A percentile compares a stretch with the other conserved stretches of the same genome.
These are phyloP conservation scores for Sclerotinia spermophila DNA, from an alignment of 2,329 filamentous ascomycete genomes.

Conservation along the genomic window DNA sequence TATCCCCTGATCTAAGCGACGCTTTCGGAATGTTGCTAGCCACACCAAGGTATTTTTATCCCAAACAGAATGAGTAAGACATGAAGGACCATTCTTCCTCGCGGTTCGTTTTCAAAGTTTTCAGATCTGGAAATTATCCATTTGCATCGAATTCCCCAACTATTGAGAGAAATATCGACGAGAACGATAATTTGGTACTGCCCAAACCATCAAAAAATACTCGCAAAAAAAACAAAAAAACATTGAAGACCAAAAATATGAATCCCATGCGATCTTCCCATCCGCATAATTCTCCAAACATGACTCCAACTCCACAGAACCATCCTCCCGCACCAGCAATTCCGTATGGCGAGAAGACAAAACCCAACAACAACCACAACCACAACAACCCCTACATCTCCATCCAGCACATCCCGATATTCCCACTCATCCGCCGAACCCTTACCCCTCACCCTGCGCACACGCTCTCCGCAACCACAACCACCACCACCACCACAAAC, in stretches of 20 bases:
- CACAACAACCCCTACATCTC: background rate
- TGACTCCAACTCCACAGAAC: background rate
- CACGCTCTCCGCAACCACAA: too few species aligned
- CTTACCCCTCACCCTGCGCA: background rate
- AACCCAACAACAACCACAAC: background rate
- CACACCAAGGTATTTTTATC: background rate
- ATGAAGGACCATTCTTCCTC: background rate
- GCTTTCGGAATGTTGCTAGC: constrained; percentile 6
- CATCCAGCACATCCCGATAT: background rate
- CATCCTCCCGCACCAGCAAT: background rate
- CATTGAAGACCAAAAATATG: background rate
- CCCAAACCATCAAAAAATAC: background rate
- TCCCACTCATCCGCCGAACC: background rate
- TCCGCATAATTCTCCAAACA: background rate
- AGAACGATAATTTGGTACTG: background rate
- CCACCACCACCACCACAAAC: too few species aligned
- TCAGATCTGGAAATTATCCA: background rate
- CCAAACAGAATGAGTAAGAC: background rate
- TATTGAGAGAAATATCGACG: background rate
- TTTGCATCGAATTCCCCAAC: background rate
- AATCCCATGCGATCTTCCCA: background rate
- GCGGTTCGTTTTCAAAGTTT: background rate
- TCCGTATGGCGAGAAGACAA: constrained; percentile 2
- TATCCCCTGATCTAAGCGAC: constrained; percentile 10
- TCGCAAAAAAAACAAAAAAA: background rate